Base-by-base conservation (phyloP, 495 filamentous ascomycete species). In the Neurospora terricola region DNA sequence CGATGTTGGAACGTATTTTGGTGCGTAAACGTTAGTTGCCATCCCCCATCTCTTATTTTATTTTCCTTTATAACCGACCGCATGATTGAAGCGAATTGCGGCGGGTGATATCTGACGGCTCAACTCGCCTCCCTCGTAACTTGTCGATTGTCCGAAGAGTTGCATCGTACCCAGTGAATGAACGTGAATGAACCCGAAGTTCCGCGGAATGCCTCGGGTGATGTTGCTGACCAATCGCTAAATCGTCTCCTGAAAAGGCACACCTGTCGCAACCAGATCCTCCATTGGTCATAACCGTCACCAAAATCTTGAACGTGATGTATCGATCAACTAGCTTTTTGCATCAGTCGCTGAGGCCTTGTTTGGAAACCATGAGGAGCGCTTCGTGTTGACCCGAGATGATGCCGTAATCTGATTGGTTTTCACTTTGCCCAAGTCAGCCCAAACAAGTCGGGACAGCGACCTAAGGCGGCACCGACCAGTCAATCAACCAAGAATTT, bases 91-190 rank as follows among this genome's bases (percentile, higher is more conserved):
- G 80, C 45, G 86, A 91, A 92, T 34, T 34, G 16, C 91, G 83
- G 71, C 88, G 83, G 72, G 89, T 88, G 89, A 91, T 91, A 77
- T 91, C 87, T 72, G 91, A 82, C 16, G 88, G 90, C 76, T 91
- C 79, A 76, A 62, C 27, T 62, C 54, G 54, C 54, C 54, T 16
- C 23, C 12, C 54, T 62, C 54, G 54, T 62, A 62, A 8, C 23
- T 18, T 62, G 23, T 30, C 54, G 6, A 1, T 34, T 62, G 54
- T 62, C 54, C 23, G 23, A 62, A 62, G 54, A 16, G 54, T 62
- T 62, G 54, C 54, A 62, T 62, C 12, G 54, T 16, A 62, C 54
- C 54, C 54, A 62, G 54, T 62, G 54, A 59, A 30, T 62, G 45
- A 54, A 54, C 45, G 0, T 62, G 12, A 62, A 62, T 34, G 45